Evolutionary conservation across 208 protist genomes (phyloP), one percentile per base, ranked within the genome.

Genomic region (Endotrypanum monterogeii): DNA sequence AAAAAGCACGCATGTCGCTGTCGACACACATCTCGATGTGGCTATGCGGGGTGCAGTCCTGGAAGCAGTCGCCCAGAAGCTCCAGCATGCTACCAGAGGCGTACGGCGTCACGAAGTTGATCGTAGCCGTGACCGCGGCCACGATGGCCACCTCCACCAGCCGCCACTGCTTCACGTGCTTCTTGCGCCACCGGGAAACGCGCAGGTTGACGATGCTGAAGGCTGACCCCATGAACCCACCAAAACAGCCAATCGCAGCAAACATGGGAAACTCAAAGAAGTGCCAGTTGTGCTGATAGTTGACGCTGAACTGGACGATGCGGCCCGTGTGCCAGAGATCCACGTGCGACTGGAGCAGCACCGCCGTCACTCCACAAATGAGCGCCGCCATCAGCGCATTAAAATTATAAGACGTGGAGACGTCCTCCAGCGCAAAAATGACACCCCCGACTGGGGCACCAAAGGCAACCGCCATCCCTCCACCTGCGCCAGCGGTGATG

Each of bases 341-440:
- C 18, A 96, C 73, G 55, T 80, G 85, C 6, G 87, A 84, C 80
- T 96, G 83, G 20, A 94, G 44, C 58, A 98, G 83, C 50, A 94
- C 91, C 3, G 92, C 86, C 62, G 92, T 89, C 23, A 98, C 82
- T 32, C 88, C 86, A 52, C 89, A 91, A 39, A 98, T 86, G 75
- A 98, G 94, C 20, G 93, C 83, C 30, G 91, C 83, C 91, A 94
- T 96, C 37, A 97, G 91, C 8, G 96, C 81, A 67, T 91, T 89
- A 71, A 93, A 90, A 67, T 89, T 92, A 89, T 95, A 98, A 71
- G 88, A 84, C 20, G 77, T 85, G 23, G 92, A 87, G 60, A 89
- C 92, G 73, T 98, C 89, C 74, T 96, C 91, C 55, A 96, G 56
- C 18, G 83, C 83, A 63, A 94, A 93, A 63, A 94, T 87, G 57